Evolutionary conservation across 805 yeast species (phyloP), one percentile per base, ranked within the genome.

Genomic region (Schwanniomyces sp.): DNA sequence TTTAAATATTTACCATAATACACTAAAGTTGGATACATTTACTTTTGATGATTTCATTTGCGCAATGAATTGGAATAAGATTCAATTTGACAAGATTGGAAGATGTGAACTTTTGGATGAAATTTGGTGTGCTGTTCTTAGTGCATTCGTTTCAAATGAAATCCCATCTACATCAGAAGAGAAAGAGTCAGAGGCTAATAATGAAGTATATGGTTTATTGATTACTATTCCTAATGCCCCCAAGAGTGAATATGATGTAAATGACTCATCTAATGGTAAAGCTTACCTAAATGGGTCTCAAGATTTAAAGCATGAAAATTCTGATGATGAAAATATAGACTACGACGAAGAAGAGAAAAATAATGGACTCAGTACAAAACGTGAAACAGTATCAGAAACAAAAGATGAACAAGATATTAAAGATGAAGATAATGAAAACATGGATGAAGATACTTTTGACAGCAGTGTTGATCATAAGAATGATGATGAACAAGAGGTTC

Each of bases 41-140:
- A 84, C 92, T 0, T 88, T 86, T 67, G 96, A 89, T 66, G 95
- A 86, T 54, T 87, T 80, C 57, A 60, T 85, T 7, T 79, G 80
- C 46, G 84, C 81, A 9, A 61, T 85, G 67, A 68, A 70, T 34
- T 71, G 84, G 78, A 69, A 70, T 26, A 53, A 45, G 36, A 62
- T 63, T 7, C 76, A 74, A 51, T 64, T 57, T 44, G 70, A 72
- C 32, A 64, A 67, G 2, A 64, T 66, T 4, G 73, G 75, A 2
- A 64, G 80, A 34, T 81, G 87, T 54, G 72, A 67, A 9, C 60
- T 86, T 30, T 59, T 88, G 28, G 79, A 82, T 53, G 92, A 85
- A 62, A 75, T 88, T 5, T 86, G 84, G 69, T 84, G 91, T 63
- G 77, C 85, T 3, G 66, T 84, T 11, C 63, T 88, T 38, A 75